Percentiles rank a stretch among this genome's conserved stretches.
These are phyloP conservation scores for Chytriomyces hyalinus DNA, from an alignment of 192 early-diverging fungal genomes.

Conservation along the genomic window DNA sequence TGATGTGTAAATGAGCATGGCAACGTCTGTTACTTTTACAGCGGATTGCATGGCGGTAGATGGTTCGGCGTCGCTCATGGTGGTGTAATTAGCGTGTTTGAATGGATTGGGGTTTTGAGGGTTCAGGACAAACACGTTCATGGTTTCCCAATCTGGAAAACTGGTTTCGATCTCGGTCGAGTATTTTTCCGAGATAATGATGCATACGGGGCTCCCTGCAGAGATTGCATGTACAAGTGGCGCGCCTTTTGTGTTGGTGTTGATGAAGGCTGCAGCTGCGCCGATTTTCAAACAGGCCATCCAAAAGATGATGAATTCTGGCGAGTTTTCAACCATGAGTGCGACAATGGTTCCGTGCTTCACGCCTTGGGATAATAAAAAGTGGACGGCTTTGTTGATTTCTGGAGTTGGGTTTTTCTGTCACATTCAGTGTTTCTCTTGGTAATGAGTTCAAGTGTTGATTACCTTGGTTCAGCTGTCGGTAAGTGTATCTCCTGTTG, in stretches of 20 bases:
- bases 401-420: not conserved
- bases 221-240: constrained; percentile 30
- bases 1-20: constrained; percentile 54
- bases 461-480: not conserved
- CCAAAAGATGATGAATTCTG: constrained; percentile 58
- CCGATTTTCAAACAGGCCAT: constrained; percentile 66
- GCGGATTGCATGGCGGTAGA: constrained; percentile 60
- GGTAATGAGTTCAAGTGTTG: not conserved
- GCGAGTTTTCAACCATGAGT: constrained; percentile 65
- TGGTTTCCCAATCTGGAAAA: not conserved
- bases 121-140: no score
- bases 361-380: constrained; percentile 28
- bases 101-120: no score
- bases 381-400: constrained; percentile 26
- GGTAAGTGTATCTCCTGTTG: not conserved
- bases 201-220: constrained; percentile 9
- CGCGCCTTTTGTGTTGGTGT: constrained; percentile 57
- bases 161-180: not conserved
- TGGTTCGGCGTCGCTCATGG: no score
- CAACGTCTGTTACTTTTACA: constrained; percentile 40
- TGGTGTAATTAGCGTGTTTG: no score
- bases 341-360: constrained; percentile 40
- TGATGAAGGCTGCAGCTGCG: constrained; percentile 61
- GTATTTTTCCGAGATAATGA: constrained; percentile 12
- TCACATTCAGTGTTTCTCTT: not conserved